Base-by-base conservation (phyloP, 2,329 filamentous ascomycete genomes). In the Fusarium cyanostomum region DNA sequence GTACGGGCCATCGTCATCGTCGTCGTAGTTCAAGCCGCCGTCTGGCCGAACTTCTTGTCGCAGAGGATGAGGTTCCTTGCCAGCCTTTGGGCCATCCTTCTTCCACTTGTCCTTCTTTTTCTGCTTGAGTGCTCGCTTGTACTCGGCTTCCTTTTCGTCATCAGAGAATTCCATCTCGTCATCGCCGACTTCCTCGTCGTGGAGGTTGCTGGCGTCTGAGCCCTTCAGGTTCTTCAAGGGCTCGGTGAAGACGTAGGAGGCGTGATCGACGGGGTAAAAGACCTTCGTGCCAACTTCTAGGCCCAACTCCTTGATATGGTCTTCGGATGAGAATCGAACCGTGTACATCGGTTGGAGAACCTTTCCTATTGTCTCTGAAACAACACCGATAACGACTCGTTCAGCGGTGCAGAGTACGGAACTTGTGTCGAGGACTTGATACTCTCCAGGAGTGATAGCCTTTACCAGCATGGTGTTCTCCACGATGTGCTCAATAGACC, bases 121-220 rank as follows among this genome's bases (percentile, higher is more conserved):
- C 62, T 88, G 84, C 77, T 93, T 93, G 49, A 87, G 70, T 58
- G 84, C 83, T 54, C 85, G 81, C 79, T 90, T 96, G 73, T 92
- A 87, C 69, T 93, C 92, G 8, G 90, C 90, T 77, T 99, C 95
- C 68, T 92, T 91, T 77, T 99, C 95, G 71, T 99, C 95, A 68
- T 99, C 95, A 0, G 94, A 97, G 75, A 98, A 98, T 73, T 98
- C 95, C 68, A 92, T 86, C 74, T 98, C 94, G 33, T 96, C 92
- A 28, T 91, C 89, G 13, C 80, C 88, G 8, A 93, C 85, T 78
- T 98, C 94, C 75, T 99, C 95, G 68, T 98, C 95, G 75, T 97
- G 91, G 52, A 97, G 84, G 73, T 98, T 98, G 48, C 92, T 96
- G 8, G 95, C 94, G 76, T 99, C 95, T 9, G 92, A 95, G 58